phyloP scores from a whole-genome alignment of 495 filamentous ascomycete species.

The Penicillium arizonense region DNA sequence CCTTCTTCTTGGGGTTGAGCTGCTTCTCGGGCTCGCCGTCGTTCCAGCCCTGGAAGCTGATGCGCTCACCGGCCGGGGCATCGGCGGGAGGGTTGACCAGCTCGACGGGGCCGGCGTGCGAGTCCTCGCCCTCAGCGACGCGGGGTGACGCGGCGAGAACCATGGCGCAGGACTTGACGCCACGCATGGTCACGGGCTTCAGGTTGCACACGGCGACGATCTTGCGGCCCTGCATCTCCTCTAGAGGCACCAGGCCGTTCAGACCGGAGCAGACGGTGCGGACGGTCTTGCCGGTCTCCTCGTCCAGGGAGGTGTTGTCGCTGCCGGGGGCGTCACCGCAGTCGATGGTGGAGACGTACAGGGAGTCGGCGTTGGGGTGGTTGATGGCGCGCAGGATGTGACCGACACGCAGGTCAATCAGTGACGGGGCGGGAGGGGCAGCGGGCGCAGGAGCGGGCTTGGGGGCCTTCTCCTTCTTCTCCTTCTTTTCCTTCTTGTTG shows the following conservation, averaged over 20 bases:
- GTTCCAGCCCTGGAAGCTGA: constrained; percentile 91
- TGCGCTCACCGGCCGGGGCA: constrained; percentile 75
- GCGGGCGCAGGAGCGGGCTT: constrained; percentile 63
- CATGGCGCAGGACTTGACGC: constrained; percentile 94
- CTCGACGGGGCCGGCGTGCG: constrained; percentile 88
- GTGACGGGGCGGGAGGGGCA: constrained; percentile 70
- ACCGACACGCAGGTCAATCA: constrained; percentile 93
- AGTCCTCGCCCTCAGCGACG: constrained; percentile 71
- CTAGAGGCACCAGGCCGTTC: constrained; percentile 87
- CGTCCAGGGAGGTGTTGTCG: constrained; percentile 72
- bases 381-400: constrained; percentile 94
- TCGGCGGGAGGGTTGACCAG: constrained; percentile 83
- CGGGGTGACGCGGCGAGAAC: constrained; percentile 90
- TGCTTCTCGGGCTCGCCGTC: constrained; percentile 83
- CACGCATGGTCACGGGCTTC: constrained; percentile 98
- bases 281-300: constrained; percentile 82
- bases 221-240: constrained; percentile 94
- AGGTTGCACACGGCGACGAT: constrained; percentile 94
- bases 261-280: constrained; percentile 96
- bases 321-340: constrained; percentile 85
- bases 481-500: constrained; percentile 69
- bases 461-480: constrained; percentile 76
- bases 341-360: constrained; percentile 95
- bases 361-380: constrained; percentile 94
- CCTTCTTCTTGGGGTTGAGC: constrained; percentile 98